Evolutionary conservation across 2,329 filamentous ascomycete species (phyloP).

Genomic region (Aureobasidium sp.): DNA sequence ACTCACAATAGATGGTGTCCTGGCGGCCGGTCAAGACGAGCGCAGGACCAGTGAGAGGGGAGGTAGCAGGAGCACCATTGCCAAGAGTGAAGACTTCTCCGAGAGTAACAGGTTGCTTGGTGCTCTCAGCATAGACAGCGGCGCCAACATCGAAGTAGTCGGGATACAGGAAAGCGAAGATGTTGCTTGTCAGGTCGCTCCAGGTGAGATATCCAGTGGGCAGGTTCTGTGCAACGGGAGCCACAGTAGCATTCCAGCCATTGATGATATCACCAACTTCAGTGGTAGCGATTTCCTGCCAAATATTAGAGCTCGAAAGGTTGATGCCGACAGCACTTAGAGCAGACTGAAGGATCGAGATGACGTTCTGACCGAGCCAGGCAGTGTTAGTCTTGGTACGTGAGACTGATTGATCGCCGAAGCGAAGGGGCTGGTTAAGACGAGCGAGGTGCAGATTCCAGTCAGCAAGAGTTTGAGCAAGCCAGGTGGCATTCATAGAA

Average conservation of each 20-base stretch:
- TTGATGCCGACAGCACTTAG: constrained; percentile 28
- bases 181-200: constrained; percentile 19
- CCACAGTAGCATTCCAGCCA: constrained; percentile 24
- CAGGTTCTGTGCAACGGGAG: constrained; percentile 14
- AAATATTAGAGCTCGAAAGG: constrained; percentile 20
- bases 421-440: constrained; percentile 25
- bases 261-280: constrained; percentile 22
- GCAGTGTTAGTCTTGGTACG: neutral
- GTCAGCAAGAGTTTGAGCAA: constrained; percentile 23
- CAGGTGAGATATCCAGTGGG: constrained; percentile 27
- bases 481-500: constrained; percentile 23
- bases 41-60: constrained; percentile 24
- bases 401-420: constrained; percentile 20
- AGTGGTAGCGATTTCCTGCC: constrained; percentile 19
- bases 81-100: constrained; percentile 27
- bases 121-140: constrained; percentile 24
- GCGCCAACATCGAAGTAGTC: constrained; percentile 26
- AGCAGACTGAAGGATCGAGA: constrained; percentile 41
- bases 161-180: constrained; percentile 28
- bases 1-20: constrained; percentile 21
- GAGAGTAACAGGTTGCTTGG: constrained; percentile 26
- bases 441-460: constrained; percentile 27
- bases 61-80: constrained; percentile 18
- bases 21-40: constrained; percentile 25
- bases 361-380: constrained; percentile 25